These are phyloP conservation scores for Claviceps paspali DNA, from an alignment of 2,329 filamentous ascomycete genomes.

Conservation along the genomic window DNA sequence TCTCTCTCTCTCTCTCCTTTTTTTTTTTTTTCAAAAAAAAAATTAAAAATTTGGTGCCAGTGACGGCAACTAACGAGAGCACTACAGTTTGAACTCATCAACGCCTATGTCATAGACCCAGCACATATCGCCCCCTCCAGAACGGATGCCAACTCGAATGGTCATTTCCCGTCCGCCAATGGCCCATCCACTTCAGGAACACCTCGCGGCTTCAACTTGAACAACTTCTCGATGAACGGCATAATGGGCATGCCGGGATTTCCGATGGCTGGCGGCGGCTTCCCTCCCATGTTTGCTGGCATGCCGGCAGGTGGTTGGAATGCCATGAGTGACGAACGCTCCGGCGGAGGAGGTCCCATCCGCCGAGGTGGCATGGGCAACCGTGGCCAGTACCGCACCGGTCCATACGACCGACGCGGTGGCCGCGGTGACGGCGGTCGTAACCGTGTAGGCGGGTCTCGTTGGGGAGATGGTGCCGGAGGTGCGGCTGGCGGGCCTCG, in stretches of 20 bases:
- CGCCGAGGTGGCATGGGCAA: constrained; percentile 45
- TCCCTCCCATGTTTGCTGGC: constrained; percentile 39
- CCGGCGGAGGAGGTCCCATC: constrained; percentile 46
- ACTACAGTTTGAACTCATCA: constrained; percentile 67
- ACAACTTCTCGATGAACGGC: constrained; percentile 48
- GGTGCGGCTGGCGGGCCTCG: constrained; percentile 67
- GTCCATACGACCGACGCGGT: constrained; percentile 59
- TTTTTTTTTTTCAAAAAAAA: no score
- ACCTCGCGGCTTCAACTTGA: constrained; percentile 79
- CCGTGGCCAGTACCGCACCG: constrained; percentile 44
- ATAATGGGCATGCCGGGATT: constrained; percentile 48
- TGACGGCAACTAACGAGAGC: constrained; percentile 6
- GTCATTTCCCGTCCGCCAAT: constrained; percentile 75
- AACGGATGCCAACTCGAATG: constrained; percentile 88
- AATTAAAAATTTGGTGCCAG: neutral
- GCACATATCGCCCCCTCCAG: constrained; percentile 87
- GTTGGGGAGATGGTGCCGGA: constrained; percentile 63
- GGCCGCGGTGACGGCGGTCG: constrained; percentile 38
- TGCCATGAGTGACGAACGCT: constrained; percentile 37
- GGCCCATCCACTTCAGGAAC: constrained; percentile 67
- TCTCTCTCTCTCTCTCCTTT: neutral
- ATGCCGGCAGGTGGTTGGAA: constrained; percentile 35
- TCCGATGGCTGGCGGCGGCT: constrained; percentile 31
- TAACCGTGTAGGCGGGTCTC: constrained; percentile 34
- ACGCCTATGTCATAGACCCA: constrained; percentile 86